These are phyloP conservation scores for Pyrrhoderma noxium DNA, from an alignment of 1,284 basidiomycete genomes.

Conservation along the genomic window DNA sequence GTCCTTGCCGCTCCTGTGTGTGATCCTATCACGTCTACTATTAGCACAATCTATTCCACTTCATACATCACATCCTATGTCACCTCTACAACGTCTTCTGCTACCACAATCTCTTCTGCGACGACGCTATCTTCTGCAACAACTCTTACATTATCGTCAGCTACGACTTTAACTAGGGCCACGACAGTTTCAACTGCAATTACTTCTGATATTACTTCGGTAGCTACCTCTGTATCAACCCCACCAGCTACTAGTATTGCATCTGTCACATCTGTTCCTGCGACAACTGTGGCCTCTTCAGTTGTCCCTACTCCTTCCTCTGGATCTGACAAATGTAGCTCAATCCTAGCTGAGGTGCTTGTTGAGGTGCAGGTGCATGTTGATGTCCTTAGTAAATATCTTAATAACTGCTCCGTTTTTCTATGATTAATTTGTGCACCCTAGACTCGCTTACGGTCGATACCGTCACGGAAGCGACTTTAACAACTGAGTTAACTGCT, in stretches of 20 bases:
- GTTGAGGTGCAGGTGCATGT: constrained; percentile 1
- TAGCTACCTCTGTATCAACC: too few relatives aligned
- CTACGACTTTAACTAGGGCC: too few relatives aligned
- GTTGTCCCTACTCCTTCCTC: too few relatives aligned
- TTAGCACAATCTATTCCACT: too few relatives aligned
- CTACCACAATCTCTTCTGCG: neutral
- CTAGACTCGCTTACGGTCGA: constrained; percentile 3
- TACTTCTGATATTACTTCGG: too few relatives aligned
- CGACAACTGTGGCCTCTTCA: too few relatives aligned
- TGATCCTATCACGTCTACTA: too few relatives aligned
- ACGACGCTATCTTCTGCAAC: too few relatives aligned
- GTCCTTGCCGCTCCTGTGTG: neutral
- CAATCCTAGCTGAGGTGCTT: constrained; percentile 9
- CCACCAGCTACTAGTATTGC: too few relatives aligned
- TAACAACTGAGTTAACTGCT: constrained; percentile 6
- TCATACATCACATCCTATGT: neutral
- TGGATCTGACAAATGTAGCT: neutral
- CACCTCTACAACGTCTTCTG: neutral
- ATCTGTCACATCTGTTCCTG: too few relatives aligned
- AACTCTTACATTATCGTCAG: too few relatives aligned
- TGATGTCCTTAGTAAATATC: constrained; percentile 5
- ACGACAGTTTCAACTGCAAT: too few relatives aligned
- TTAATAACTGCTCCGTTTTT: neutral
- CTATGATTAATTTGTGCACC: neutral
- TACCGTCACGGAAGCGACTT: constrained; percentile 4